Base-by-base conservation (phyloP, 2,329 filamentous ascomycete species). In the Aureobasidium sp. region DNA sequence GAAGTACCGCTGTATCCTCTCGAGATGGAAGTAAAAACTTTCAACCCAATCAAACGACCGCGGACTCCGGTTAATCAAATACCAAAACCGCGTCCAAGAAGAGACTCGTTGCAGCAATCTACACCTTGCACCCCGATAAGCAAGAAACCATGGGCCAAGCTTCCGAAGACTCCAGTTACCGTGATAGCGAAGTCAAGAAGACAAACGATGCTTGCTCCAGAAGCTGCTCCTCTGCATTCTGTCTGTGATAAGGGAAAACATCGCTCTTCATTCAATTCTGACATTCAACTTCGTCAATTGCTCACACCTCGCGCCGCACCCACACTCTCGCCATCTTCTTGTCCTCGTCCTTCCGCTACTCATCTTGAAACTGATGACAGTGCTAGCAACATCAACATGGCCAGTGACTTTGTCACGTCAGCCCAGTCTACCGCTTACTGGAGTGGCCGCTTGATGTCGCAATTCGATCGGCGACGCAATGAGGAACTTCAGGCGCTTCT, bases 371-470 rank as follows among this genome's bases (percentile, higher is more conserved):
- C 32, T 21, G 32, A 39, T 13, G 32, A 58, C 13, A 10, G 8
- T 39, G 21, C 42, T 21, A 58, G 32, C 32, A 48, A 39, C 8
- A 5, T 39, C 10, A 29, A 42, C 16, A 36, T 50, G 6, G 45
- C 57, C 25, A 42, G 25, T 25, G 57, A 50, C 3, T 10, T n/a
- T 25, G 57, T 59, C 25, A 59, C 44, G 9, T 36, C 39, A 42
- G 34, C 34, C 9, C 57, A 59, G 25, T 41, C 57, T 8, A 59
- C 45, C 3, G 57, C 57, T 14, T 59, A 59, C 45, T 59, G 57
- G 57, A 59, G 34, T 10, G 57, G 57, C 8, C 57, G 57, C 34
- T 29, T 59, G 9, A 59, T 59, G 57, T 32, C 57, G 13, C 57
- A 59, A 8, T 41, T 59, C 36, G 57, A 59, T 13, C 27, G 45